Base-by-base conservation (phyloP, 1,284 basidiomycete species). In the Athelia sp. region DNA sequence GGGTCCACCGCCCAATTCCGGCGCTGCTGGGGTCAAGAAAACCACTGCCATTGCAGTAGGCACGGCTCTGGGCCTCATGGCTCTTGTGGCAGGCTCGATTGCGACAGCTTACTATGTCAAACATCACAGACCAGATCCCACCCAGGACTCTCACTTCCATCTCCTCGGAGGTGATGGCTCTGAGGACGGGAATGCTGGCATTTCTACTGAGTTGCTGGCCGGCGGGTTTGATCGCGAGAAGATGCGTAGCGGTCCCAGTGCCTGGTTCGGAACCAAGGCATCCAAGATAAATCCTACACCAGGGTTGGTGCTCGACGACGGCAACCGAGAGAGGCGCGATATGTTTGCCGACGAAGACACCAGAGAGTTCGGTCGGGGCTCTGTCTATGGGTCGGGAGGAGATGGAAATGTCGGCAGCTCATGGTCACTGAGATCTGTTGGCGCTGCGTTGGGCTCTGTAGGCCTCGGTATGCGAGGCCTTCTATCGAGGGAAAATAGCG, bases 341-440 rank as follows among this genome's bases (percentile, higher is more conserved):
- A 89, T 90, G 79, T 74, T 90, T 31, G 86, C 80, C 2, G 86
- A 90, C 52, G 87, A 90, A 64, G 87, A 90, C 58, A 72, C 75
- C 1, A 69, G 73, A 13, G 74, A 78, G 18, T 80, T 84, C 50
- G 71, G 67, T 26, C 59, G 31, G 63, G 55, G 50, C 57, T 60
- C 58, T 50, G 62, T 58, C 46, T 57, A 64, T 56, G 60, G 44
- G 51, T 62, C 54, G 54, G 57, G n/a, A 61, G 59, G 52, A 43
- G 67, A 65, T 53, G 70, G 61, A 42, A 69, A 63, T 44, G 65
- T 67, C 15, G 71, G 67, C 14, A 78, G 75, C 43, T 65, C 72
- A 11, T 79, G 76, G 69, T 84, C 82, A 24, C 57, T 87, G 49
- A 73, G 66, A 52, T 79, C 74, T 50, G 71, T 84, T 38, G 67